Evolutionary conservation across 2,329 filamentous ascomycete species (phyloP).

Genomic region (Ophiostoma himal-ulmi): DNA sequence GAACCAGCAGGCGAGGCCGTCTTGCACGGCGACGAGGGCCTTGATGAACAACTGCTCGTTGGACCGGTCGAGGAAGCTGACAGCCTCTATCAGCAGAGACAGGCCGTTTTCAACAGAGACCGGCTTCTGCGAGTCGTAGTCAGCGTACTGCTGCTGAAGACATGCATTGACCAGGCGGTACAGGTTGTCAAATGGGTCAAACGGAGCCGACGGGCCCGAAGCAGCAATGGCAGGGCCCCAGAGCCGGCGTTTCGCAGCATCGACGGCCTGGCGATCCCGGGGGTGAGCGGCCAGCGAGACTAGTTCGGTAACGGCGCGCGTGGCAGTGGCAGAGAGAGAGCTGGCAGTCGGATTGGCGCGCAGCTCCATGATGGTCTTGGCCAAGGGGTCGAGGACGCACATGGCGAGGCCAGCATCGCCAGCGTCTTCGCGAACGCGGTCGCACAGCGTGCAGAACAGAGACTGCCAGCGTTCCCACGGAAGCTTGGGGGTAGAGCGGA

Average conservation of each 20-base stretch:
- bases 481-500: conserved; percentile 45
- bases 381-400: conserved; percentile 64
- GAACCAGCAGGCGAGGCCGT: conserved; percentile 58
- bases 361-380: conserved; percentile 47
- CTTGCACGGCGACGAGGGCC: conserved; percentile 56
- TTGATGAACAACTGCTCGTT: conserved; percentile 47
- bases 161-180: conserved; percentile 54
- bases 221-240: conserved; percentile 52
- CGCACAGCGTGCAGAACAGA: conserved; percentile 53
- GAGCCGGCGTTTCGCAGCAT: conserved; percentile 58
- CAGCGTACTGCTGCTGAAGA: conserved; percentile 48
- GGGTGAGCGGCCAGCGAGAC: conserved; percentile 49
- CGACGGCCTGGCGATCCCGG: conserved; percentile 56
- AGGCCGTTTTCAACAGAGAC: conserved; percentile 31
- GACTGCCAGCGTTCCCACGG: conserved; percentile 44
- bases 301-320: conserved; percentile 39
- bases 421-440: conserved; percentile 54
- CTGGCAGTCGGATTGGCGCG: conserved; percentile 26
- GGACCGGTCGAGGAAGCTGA: conserved; percentile 47
- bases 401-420: conserved; percentile 63
- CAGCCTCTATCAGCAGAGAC: conserved; percentile 49
- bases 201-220: conserved; percentile 37
- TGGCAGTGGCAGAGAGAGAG: conserved; percentile 28
- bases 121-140: conserved; percentile 33
- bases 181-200: conserved; percentile 61